Evolutionary conservation across 176 grass and related monocot species (phyloP), one percentile per base, ranked within the genome.

Genomic region (Oryza meyeriana): DNA sequence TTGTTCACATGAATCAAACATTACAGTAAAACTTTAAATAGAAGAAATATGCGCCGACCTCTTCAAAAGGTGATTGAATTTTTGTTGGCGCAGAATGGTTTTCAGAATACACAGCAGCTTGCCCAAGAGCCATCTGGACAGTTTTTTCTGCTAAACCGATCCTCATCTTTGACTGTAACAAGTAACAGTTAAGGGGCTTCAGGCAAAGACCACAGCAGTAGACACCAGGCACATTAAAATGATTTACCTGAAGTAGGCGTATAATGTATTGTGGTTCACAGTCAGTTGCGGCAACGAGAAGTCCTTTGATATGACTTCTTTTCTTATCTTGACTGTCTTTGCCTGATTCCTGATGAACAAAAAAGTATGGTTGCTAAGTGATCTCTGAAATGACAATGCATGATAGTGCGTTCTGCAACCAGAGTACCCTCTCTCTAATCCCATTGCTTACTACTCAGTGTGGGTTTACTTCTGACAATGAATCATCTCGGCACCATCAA

Each of bases 291-390:
- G 93, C 93, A 77, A 99, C 96, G 64, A 99, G 96, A 81, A 99
- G 96, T 87, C 87, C 93, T 82, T 99, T 99, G 35, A 99, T 99
- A 81, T 95, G 96, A 71, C 75, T 88, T 78, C 93, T 88, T 93
- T 99, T 99, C 78, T 99, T 99, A 86, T 99, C 93, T 86, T 99
- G 96, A 87, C 96, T 99, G 52, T 99, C 93, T 92, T 95, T 93
- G 59, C 96, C 93, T 57, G 93, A 91, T 73, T 95, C 96, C 96
- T 99, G 78, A 69, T 55, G 20, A 25, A 25, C n/a, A 86, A 78
- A 29, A 82, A 48, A 40, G 11, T 38, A 11, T 64, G 62, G 0
- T 28, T 64, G 30, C 58, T 65, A 67, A 79, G 28, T 78, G 45
- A 50, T 82, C 42, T 78, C 20, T 77, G 20, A 78, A 41, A 35